Evolutionary conservation across 345 rosid species (phyloP), one percentile per base, ranked within the genome.

Genomic region (Aquilaria sinensis): DNA sequence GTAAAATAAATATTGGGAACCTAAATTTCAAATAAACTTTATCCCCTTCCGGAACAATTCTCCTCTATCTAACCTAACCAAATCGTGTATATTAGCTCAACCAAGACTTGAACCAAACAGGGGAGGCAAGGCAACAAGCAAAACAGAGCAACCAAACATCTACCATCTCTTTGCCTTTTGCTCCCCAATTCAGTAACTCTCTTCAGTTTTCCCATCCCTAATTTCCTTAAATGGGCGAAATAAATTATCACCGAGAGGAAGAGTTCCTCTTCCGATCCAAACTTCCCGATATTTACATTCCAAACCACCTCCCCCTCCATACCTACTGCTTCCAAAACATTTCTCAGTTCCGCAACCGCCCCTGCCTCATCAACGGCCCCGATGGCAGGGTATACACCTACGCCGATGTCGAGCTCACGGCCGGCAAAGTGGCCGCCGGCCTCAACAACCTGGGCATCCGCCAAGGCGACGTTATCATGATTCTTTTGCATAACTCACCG

Each of bases 381-480:
- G 79, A 78, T 50, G 90, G 90, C 9, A 68, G 61, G 10, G 31
- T 70, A 57, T 67, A 56, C 69, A 78, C 79, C 47, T 82, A 87
- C 59, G 67, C 77, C 2, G 85, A 87, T 1, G 90, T 87, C 14
- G 81, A 87, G 29, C 83, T 80, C 68, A 71, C 72, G 12, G 56
- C 86, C 8, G 78, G 83, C 6, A 73, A 64, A 49, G 81, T 82
- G 13, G 88, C 86, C 15, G 60, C 88, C 1, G 94, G 94, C 5
- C 80, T 84, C 46, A 3, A 71, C 70, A 68, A 61, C 31, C 33
- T 80, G 0, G 90, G 86, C 47, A 51, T 87, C 63, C 60, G 65
- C 51, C 75, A 82, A 57, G 88, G 88, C 2, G 83, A 84, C n/a
- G 94, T 87, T 5, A 70, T 87, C 61, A 79, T 87, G 94, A 81